Evolutionary conservation across 768 basidiomycete species (phyloP).

Genomic region (Tricholoma flavovirens): DNA sequence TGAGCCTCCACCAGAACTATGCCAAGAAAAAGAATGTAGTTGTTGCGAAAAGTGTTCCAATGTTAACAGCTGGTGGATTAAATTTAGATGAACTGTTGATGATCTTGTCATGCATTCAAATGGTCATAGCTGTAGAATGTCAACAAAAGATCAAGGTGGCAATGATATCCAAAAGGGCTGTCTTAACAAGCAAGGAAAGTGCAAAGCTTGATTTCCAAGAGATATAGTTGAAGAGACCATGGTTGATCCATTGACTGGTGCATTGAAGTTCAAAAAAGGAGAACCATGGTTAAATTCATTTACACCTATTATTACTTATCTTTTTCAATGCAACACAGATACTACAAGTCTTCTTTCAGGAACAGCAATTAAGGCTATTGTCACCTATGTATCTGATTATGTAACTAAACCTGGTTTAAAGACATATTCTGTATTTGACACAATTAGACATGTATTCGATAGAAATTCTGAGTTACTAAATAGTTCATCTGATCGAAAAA

Average conservation of each 20-base stretch:
- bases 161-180: background rate
- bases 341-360: constrained; percentile 28
- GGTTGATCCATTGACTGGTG: background rate
- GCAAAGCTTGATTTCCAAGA: constrained; percentile 30
- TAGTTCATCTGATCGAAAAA: constrained; percentile 1
- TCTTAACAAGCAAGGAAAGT: background rate
- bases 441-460: constrained; percentile 19
- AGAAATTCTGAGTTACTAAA: constrained; percentile 19
- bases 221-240: constrained; percentile 17
- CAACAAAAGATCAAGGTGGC: background rate
- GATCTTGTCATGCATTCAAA: background rate
- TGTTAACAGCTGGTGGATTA: background rate
- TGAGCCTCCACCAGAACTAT: background rate
- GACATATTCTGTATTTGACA: constrained; percentile 31
- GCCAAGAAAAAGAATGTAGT: background rate
- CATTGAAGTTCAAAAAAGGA: constrained; percentile 21
- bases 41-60: background rate
- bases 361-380: constrained; percentile 27
- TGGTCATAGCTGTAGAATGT: background rate
- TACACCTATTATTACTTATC: background rate
- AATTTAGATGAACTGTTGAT: background rate
- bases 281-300: background rate
- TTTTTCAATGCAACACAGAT: constrained; percentile 13
- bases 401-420: constrained; percentile 35
- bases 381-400: constrained; percentile 34